phyloP scores from a whole-genome alignment of 257 asterid species.

The Parsonsia alboflavescens region DNA sequence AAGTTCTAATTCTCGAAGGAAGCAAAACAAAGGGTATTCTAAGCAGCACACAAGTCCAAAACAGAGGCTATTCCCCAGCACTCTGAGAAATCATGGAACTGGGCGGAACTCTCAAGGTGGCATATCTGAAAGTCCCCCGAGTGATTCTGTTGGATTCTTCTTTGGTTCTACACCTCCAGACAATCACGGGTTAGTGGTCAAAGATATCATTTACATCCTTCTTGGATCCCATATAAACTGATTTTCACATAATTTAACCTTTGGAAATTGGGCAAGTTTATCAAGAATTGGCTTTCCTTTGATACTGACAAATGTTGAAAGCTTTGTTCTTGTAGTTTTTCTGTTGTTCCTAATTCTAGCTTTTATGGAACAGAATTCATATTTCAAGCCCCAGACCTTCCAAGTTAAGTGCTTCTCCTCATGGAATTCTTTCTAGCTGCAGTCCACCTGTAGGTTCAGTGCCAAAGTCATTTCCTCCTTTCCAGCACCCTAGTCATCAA shows the following conservation, averaged over 20 bases:
- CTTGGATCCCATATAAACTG: not conserved
- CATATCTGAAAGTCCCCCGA: conserved; percentile 70
- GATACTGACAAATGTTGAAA: not conserved
- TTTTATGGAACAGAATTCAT: conserved; percentile 18
- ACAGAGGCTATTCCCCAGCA: conserved; percentile 62
- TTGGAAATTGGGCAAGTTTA: not conserved
- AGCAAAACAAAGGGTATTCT: conserved; percentile 52
- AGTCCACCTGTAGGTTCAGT: conserved; percentile 85
- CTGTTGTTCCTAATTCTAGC: not conserved
- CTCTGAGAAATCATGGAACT: conserved; percentile 46
- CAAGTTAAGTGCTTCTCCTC: conserved; percentile 75
- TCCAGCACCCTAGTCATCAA: conserved; percentile 90
- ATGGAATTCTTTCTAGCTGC: conserved; percentile 46
- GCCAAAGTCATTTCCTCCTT: conserved; percentile 75
- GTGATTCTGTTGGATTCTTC: conserved; percentile 83
- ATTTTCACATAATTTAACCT: not conserved
- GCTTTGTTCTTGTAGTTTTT: conserved; percentile 2
- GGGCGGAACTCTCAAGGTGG: conserved; percentile 37
- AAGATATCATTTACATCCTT: conserved; percentile 2
- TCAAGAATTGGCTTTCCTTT: not conserved
- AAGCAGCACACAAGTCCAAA: conserved; percentile 52
- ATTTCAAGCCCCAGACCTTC: conserved; percentile 52
- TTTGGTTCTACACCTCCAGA: conserved; percentile 92
- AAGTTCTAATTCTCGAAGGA: conserved; percentile 47
- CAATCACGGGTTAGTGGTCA: conserved; percentile 54